Evolutionary conservation across 495 filamentous ascomycete genomes (phyloP).

Genomic region (Lophiostoma macrostomum): DNA sequence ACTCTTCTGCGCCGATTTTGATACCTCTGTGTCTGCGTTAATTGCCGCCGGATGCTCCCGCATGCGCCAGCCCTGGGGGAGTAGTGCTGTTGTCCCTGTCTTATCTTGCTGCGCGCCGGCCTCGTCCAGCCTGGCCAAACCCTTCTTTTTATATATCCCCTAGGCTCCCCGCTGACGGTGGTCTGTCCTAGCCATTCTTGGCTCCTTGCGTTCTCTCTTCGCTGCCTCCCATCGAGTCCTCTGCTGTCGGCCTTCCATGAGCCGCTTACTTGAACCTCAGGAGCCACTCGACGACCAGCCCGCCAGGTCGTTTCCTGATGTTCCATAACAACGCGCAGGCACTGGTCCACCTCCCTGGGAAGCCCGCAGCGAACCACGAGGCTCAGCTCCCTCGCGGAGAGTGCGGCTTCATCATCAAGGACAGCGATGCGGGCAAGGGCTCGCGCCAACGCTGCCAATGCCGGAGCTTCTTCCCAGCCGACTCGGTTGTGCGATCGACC

Average conservation of each 20-base stretch:
- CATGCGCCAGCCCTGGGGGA: conserved; percentile 12
- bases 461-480: conserved; percentile 34
- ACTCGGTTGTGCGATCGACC: conserved; percentile 31
- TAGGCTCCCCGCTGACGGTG: conserved; percentile 22
- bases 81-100: neutral
- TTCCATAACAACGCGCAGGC: conserved; percentile 27
- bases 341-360: conserved; percentile 33
- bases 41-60: conserved; percentile 32
- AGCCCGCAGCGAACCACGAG: conserved; percentile 20
- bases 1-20: too few relatives aligned
- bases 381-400: conserved; percentile 36
- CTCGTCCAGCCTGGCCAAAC: conserved; percentile 11
- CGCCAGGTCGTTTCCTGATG: conserved; percentile 29
- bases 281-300: conserved; percentile 19
- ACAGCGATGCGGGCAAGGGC: conserved; percentile 18
- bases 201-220: neutral
- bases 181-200: neutral
- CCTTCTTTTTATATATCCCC: conserved; percentile 26
- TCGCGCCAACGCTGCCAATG: conserved; percentile 37
- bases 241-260: conserved; percentile 25
- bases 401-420: conserved; percentile 37
- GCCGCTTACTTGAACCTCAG: conserved; percentile 16
- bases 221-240: neutral
- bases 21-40: conserved; percentile 1
- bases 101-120: conserved; percentile 28